These are phyloP conservation scores for Penicillium griseofulvum DNA, from an alignment of 2,329 filamentous ascomycete genomes.

Conservation along the genomic window DNA sequence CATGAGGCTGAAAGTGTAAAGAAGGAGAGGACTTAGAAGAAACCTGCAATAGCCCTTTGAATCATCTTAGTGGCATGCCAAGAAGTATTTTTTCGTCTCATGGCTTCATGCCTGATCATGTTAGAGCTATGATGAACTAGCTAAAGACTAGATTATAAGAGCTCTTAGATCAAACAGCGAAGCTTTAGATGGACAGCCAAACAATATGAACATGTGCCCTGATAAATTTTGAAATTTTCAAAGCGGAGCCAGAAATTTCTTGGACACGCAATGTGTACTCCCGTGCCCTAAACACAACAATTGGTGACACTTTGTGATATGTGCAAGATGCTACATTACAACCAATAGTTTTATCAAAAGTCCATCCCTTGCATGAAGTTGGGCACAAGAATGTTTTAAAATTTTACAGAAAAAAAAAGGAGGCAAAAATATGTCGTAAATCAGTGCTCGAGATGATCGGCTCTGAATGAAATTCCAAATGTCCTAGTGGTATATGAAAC, in stretches of 20 bases:
- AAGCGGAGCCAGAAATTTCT: background rate
- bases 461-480: conserved; percentile 5
- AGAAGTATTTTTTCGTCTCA: background rate
- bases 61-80: background rate
- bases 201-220: background rate
- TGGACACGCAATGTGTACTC: background rate
- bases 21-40: background rate
- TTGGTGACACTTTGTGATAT: background rate
- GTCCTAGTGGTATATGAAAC: conserved; percentile 8
- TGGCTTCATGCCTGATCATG: background rate
- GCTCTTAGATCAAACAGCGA: background rate
- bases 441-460: conserved; percentile 3
- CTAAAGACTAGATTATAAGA: background rate
- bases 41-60: background rate
- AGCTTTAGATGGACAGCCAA: too few relatives aligned
- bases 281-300: too few relatives aligned
- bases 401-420: background rate
- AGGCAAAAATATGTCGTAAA: background rate
- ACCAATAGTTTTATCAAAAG: background rate
- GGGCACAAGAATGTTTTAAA: background rate
- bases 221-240: background rate
- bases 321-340: background rate
- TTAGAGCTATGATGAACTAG: too few relatives aligned
- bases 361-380: background rate
- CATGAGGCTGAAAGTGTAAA: background rate